Base-by-base conservation (phyloP, 2,329 filamentous ascomycete genomes). In the Curvularia lunata region DNA sequence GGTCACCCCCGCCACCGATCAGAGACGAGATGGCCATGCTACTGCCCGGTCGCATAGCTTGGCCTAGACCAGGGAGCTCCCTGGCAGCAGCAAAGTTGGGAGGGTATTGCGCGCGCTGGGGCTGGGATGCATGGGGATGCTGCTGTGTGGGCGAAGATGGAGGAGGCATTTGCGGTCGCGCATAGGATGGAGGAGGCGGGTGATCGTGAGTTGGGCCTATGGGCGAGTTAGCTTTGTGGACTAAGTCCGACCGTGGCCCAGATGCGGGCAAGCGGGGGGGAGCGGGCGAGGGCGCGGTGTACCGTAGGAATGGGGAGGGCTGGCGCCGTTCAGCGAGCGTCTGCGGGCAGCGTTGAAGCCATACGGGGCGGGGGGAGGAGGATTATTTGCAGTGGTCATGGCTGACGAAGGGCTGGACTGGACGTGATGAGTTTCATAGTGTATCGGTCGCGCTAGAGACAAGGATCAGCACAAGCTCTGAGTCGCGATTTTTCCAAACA, bases 11-110 rank as follows among this genome's bases (percentile, higher is more conserved):
- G 76, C 75, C 81, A 58, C 87, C 88, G 58, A 91, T 83, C 76
- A 91, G 85, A 43, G 88, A 88, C n/a, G 87, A 89, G 75, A 91
- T 90, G 46, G 88, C 89, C 88, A 91, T 90, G 77, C 86, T 87
- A 69, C 85, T 85, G 51, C 83, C 84, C 12, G 84, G 83, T 58
- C 87, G 82, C 72, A 84, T 80, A 55, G 80, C 75, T 21, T 83
- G 79, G 21, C 78, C 79, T 42, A 84, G 70, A 18, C 79, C 77
- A 48, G 85, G 81, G 47, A 85, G 78, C 63, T 89, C 86, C 70
- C 86, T 84, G 58, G 80, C 78, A 25, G 75, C 77, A 50, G 78
- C 75, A 63, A 83, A 84, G 40, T 57, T 64, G 37, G 62, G 56
- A 16, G 65, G 32, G 45, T 78, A 79, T 4, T 82, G 77, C 28